Evolutionary conservation across 768 basidiomycete species (phyloP).

Genomic region (Tulasnella sp.): DNA sequence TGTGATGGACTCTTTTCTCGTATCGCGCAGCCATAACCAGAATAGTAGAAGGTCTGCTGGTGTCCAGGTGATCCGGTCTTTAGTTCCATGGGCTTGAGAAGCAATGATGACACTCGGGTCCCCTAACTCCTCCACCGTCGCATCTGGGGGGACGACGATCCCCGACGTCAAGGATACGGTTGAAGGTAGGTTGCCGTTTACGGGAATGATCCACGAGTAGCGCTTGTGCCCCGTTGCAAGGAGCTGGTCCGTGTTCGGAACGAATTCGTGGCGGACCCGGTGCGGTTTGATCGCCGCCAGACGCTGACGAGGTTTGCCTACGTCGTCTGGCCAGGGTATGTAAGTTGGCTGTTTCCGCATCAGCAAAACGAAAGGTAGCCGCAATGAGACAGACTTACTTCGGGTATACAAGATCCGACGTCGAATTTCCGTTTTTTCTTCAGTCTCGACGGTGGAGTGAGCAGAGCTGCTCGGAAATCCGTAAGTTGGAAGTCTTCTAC

Average conservation of each 20-base stretch:
- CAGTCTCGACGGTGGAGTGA: neutral
- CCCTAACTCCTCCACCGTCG: neutral
- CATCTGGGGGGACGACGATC: neutral
- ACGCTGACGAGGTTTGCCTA: too few relatives aligned
- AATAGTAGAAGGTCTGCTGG: constrained; percentile 16
- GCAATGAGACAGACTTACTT: neutral
- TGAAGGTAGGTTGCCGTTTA: neutral
- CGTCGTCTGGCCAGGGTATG: neutral
- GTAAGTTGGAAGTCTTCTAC: constrained; percentile 19
- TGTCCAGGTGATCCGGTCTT: constrained; percentile 9
- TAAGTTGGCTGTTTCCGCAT: neutral
- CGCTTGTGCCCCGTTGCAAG: neutral
- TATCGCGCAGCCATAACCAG: constrained; percentile 26
- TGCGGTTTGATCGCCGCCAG: neutral
- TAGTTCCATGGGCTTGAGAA: neutral
- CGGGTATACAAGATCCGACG: neutral
- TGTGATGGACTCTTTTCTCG: neutral
- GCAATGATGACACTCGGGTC: neutral
- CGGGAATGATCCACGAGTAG: neutral
- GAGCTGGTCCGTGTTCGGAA: neutral
- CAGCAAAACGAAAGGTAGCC: too few relatives aligned
- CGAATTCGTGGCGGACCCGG: neutral
- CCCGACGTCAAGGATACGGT: neutral
- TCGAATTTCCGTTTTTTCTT: neutral
- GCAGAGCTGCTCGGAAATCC: neutral